Evolutionary conservation across 495 filamentous ascomycete species (phyloP).

Genomic region (Neurospora pannonica): DNA sequence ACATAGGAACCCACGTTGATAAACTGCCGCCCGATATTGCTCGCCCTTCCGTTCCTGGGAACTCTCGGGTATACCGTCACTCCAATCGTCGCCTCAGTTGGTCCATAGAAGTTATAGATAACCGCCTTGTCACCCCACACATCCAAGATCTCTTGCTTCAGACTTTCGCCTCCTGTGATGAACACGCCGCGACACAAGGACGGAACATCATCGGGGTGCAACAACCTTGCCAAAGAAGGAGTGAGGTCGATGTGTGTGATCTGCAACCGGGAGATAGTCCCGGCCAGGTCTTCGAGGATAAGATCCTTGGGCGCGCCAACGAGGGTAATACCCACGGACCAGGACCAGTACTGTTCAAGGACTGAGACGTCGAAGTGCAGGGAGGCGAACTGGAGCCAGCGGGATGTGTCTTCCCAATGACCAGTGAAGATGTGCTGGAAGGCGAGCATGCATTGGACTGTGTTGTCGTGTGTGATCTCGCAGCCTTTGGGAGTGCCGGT

Average conservation of each 20-base stretch:
- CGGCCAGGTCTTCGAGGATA: constrained; percentile 65
- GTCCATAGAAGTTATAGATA: constrained; percentile 74
- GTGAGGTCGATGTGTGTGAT: constrained; percentile 87
- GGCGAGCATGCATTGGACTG: constrained; percentile 65
- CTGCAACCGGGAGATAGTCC: constrained; percentile 53
- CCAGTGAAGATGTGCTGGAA: constrained; percentile 59
- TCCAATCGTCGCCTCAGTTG: constrained; percentile 86
- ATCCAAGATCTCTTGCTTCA: constrained; percentile 65
- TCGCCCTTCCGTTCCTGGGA: constrained; percentile 57
- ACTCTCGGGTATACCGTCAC: constrained; percentile 71
- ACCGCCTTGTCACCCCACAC: constrained; percentile 53
- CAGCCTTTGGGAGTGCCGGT: constrained; percentile 76
- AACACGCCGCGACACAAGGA: constrained; percentile 60
- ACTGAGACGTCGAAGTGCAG: constrained; percentile 87
- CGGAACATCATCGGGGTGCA: constrained; percentile 60
- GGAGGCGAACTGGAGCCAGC: constrained; percentile 80
- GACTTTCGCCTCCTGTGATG: constrained; percentile 64
- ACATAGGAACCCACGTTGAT: constrained; percentile 76
- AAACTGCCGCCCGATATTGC: constrained; percentile 80
- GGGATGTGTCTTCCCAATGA: constrained; percentile 58
- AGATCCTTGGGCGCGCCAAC: constrained; percentile 69
- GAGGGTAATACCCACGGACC: constrained; percentile 74
- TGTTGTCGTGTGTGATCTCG: constrained; percentile 63
- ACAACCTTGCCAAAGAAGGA: constrained; percentile 51
- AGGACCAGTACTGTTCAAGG: constrained; percentile 82